Base-by-base conservation (phyloP, 164 flowering plant species). In the Chimonanthus salicifolius region DNA sequence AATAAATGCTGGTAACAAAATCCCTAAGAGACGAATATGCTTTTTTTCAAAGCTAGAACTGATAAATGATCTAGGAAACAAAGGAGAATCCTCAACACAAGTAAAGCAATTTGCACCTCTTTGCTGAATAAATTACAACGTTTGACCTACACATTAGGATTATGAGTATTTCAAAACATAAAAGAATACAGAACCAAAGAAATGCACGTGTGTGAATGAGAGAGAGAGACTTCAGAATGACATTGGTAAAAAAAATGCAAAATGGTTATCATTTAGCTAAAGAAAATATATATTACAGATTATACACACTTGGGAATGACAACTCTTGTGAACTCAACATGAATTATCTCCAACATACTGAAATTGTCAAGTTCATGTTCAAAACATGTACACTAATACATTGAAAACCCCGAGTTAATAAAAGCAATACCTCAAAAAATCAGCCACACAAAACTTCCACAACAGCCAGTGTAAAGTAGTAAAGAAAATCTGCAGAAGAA, bases 401-500 rank as follows among this genome's bases (percentile, higher is more conserved):
- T 60, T 68, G 69, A 63, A 67, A 72, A 71, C 65, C 64, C 72
- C 20, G 68, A 63, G 62, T 76, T 49, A 71, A 58, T 70, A 21
- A 49, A 51, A 72, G 16, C 66, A 74, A 71, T 74, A 74, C 79
- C 75, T 71, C n/a, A 74, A 50, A 45, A 46, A 21, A 46, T 79
- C 68, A 76, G 64, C 62, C 70, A 73, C 49, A 62, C 72, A 65
- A 69, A 70, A 70, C 74, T 68, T 64, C 77, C 77, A 74, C 63
- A 47, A 58, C 20, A 62, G 65, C 47, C 66, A 67, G 58, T 68
- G 64, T 47, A 63, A 73, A 64, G 77, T 50, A 72, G 73, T 21
- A 74, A 76, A 74, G 21, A 47, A 46, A 49, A 68, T 69, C 82
- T 80, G 82, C 77, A 71, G 48, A 71, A 76, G 68, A 50, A 68